Evolutionary conservation across 805 yeast species (phyloP), one percentile per base, ranked within the genome.

Genomic region (Candida saitoana): DNA sequence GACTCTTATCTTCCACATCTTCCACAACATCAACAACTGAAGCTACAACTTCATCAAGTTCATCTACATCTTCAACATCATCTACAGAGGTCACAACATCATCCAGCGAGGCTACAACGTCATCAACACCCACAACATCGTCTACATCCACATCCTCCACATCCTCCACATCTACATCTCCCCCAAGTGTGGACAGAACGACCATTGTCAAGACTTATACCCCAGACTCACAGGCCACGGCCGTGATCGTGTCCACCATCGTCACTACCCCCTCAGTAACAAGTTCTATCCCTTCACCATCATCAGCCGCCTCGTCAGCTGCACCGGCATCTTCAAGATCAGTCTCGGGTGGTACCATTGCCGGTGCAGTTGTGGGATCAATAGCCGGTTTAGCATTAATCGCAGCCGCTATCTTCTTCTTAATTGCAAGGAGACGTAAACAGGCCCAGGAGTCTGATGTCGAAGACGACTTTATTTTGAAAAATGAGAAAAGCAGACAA

Each of bases 311-410:
- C 24, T 14, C 35, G 42, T 16, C 48, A 47, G 17, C 43, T 22
- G 36, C 46, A 38, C 45, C 34, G 12, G 40, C 42, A 11, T 34
- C 49, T 4, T 27, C 49, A 12, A 42, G 38, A n/a, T 46, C 56
- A 8, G 43, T 67, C n/a, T 61, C 70, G 2, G 60, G 62, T 2
- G 74, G 74, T 9, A 64, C 62, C 18, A 68, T 69, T 38, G 74
- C 67, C 3, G 75, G 75, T 7, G 63, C 63, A 2, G 73, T 66
- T 2, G 62, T 69, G n/a, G 75, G 74, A 3, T 51, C 66, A 4
- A 50, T 68, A 3, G 70, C 61, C 0, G 75, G 75, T 4, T 63
- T 55, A 6, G 67, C 57, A 16, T 19, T 67, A n/a, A 49, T 59
- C 16, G 63, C 55, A 3, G 73, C 67, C 1, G 62, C 64, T 5